Conservation (phyloP, 2,329 filamentous ascomycete species). For the Albophoma yamanashiensis region DNA sequence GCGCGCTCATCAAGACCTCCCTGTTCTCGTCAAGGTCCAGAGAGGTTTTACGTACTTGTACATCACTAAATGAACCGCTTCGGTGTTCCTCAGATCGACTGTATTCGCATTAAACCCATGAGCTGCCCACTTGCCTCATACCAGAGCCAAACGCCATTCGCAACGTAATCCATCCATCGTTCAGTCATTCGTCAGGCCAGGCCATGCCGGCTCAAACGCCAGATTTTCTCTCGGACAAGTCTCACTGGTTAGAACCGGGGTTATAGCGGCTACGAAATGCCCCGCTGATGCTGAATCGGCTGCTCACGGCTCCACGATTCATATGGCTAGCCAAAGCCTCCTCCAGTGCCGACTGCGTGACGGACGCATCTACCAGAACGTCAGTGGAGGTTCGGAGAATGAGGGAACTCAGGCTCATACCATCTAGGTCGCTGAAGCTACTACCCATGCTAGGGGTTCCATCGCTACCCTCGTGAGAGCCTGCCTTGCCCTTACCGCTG, state of each 20-base stretch:
- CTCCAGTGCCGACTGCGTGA: constrained; percentile 71
- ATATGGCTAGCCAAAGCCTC: constrained; percentile 57
- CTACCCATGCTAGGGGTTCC: constrained; percentile 73
- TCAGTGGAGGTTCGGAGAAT: neutral
- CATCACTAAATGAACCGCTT: neutral
- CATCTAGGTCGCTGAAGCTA: constrained; percentile 78
- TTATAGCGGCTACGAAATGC: constrained; percentile 53
- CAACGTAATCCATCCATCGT: neutral
- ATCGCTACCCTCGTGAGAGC: constrained; percentile 55
- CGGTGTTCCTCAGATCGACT: neutral
- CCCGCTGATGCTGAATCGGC: constrained; percentile 57
- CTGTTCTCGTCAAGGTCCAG: neutral
- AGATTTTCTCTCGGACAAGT: neutral
- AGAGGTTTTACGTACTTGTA: no score
- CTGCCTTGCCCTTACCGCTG: constrained; percentile 34
- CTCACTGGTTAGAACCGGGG: constrained; percentile 21
- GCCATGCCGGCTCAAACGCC: neutral
- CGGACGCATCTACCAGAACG: constrained; percentile 52
- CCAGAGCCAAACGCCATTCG: neutral
- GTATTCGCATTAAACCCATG: neutral
- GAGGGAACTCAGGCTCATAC: constrained; percentile 24
- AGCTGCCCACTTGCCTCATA: no score
- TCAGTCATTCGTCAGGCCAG: neutral
- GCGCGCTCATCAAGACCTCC: no score
- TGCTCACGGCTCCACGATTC: constrained; percentile 22